A percentile compares a stretch with the other conserved stretches of the same genome.
Evolutionary conservation across 2,329 filamentous ascomycete species (phyloP).

Genomic region (Lecanicillium sp.): DNA sequence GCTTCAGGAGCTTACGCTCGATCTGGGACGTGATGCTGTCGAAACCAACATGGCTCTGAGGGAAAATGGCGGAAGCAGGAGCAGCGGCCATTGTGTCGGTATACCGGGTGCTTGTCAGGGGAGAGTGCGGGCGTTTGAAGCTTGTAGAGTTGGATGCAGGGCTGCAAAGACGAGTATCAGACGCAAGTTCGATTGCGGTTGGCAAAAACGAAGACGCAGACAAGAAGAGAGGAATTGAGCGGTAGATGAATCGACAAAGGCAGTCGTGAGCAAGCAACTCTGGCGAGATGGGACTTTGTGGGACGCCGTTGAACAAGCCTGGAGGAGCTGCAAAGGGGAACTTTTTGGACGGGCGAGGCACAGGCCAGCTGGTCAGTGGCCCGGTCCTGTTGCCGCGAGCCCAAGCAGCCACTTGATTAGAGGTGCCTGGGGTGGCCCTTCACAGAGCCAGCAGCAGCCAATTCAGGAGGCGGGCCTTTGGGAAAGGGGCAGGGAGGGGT

Average conservation of each 20-base stretch:
- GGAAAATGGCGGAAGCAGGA: conserved; percentile 70
- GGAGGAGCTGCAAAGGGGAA: conserved; percentile 14
- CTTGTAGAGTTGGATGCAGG: conserved; percentile 1
- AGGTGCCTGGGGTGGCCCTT: neutral
- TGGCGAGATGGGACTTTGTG: conserved; percentile 13
- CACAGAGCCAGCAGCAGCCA: neutral
- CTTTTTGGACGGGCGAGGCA: conserved; percentile 12
- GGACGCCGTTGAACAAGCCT: conserved; percentile 13
- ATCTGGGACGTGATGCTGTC: conserved; percentile 99
- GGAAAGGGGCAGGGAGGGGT: conserved; percentile 10
- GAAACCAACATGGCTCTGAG: conserved; percentile 98
- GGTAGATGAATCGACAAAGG: conserved; percentile 7
- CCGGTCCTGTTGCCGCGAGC: conserved; percentile 4
- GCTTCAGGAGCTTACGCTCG: conserved; percentile 98
- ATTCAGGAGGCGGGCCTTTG: conserved; percentile 12
- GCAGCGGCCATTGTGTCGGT: conserved; percentile 46
- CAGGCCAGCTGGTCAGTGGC: conserved; percentile 9
- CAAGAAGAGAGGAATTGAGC: conserved; percentile 4
- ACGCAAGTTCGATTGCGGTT: neutral
- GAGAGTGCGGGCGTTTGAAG: conserved; percentile 10
- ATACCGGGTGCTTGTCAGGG: neutral
- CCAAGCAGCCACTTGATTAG: neutral
- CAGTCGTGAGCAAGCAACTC: conserved; percentile 11
- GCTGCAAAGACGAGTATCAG: neutral
- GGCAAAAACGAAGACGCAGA: conserved; percentile 11